Evolutionary conservation across 805 yeast genomes (phyloP).

Genomic region (Metschnikowia continentalis): DNA sequence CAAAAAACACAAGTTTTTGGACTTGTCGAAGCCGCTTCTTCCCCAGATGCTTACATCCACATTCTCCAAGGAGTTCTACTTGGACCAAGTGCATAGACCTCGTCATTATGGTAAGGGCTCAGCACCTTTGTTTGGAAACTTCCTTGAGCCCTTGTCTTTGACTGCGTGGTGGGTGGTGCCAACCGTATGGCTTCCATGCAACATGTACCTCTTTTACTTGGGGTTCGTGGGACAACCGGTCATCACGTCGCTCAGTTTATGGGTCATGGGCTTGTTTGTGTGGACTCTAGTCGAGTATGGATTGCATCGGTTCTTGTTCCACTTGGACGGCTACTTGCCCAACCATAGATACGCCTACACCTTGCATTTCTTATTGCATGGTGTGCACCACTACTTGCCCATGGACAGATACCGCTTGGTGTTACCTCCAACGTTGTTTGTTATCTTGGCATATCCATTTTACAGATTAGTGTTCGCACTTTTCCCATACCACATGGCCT

Average conservation of each 20-base stretch:
- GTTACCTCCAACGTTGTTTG: constrained; percentile 89
- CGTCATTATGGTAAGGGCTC: constrained; percentile 97
- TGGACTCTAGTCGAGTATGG: constrained; percentile 93
- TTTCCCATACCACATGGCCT: constrained; percentile 79
- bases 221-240: constrained; percentile 52
- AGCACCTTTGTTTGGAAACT: constrained; percentile 92
- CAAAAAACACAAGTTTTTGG: constrained; percentile 78
- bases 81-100: constrained; percentile 96
- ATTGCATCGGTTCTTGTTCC: constrained; percentile 90
- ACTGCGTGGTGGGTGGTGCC: constrained; percentile 98
- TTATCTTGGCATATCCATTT: constrained; percentile 72
- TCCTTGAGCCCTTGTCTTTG: constrained; percentile 83
- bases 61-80: constrained; percentile 83
- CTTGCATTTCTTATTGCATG: constrained; percentile 86
- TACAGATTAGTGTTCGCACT: constrained; percentile 70
- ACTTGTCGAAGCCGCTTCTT: constrained; percentile 75
- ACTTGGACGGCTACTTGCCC: constrained; percentile 83
- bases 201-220: constrained; percentile 54
- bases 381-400: constrained; percentile 95
- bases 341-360: constrained; percentile 71
- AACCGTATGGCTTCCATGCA: constrained; percentile 78
- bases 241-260: constrained; percentile 50
- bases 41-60: constrained; percentile 72
- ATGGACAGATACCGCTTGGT: constrained; percentile 93
- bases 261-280: constrained; percentile 75